Base-by-base conservation (phyloP, 2,329 filamentous ascomycete species). In the Paraphoma sp. region DNA sequence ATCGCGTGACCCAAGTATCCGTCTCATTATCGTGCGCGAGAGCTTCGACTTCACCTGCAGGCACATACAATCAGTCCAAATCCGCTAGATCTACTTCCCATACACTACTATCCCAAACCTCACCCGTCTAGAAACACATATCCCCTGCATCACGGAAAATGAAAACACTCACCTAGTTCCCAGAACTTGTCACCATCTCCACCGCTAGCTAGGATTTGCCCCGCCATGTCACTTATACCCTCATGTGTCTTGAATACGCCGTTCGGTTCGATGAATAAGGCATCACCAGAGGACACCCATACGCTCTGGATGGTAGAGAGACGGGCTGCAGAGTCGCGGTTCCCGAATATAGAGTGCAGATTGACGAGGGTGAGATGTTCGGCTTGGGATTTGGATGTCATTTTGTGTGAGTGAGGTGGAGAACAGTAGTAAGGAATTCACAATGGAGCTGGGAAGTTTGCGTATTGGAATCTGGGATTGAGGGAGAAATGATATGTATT, bases 181-280 rank as follows among this genome's bases (percentile, higher is more conserved):
- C 17, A 38, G 29, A 59, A 59, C 7, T 49, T 42, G 17, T 59
- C 40, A 12, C 17, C 33, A 9, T 41, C 38, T 8, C 40, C 45
- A 18, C 40, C 46, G 45, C 56, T 50, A 6, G 23, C 33, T 29
- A 45, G 49, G 6, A 59, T 41, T n/a, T 51, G 36, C 5, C 17
- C 49, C 14, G 55, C 53, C 45, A 59, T 50, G 11, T 45, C 46
- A 33, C 50, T 59, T 7, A 59, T 59, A 12, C 16, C 49, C 23
- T 56, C 46, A 18, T 59, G 53, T 11, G 52, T 48, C 18, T 59
- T 59, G 43, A 56, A 59, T 3, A 51, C 48, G 29, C 56, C 56
- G 3, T 30, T 30, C 6, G 52, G 30, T 11, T 59, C 56, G 12
- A 59, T n/a, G 46, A 59, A 59, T 14, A 55, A 36, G 1, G 36